Base-by-base conservation (phyloP, 1,284 basidiomycete genomes). In the Vanrija sp. region DNA sequence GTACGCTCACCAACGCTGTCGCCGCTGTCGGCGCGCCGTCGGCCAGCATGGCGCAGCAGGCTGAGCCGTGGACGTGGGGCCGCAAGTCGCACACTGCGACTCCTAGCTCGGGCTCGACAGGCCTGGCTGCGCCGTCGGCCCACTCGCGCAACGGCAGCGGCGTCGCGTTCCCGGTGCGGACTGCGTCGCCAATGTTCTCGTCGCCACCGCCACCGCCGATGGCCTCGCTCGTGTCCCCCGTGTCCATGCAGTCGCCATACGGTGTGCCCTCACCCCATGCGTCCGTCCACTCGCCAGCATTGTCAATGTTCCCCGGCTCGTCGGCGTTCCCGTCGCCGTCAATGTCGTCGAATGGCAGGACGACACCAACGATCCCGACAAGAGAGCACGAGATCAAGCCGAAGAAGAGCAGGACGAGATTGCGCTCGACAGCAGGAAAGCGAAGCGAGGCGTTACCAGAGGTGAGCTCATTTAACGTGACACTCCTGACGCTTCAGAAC, bases 1-100 rank as follows among this genome's bases (percentile, higher is more conserved):
- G 50, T 10, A 47, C 49, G 16, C 37, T 56, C 37, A 48, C 41
- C 24, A 41, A 27, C 25, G 42, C 43, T 0, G 12, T 31, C 22
- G 14, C 23, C 5, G 23, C 27, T 1, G 38, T 20, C 10, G 38
- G 25, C 39, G 31, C 31, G 12, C 39, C 51, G 6, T 42, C 51
- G 14, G 39, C 46, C 6, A 25, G 24, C 47, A 25, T 3, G 41
- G 10, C 9, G 31, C 31, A 31, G 31, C 31, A 49, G 12, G 38
- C 18, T 16, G 39, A 31, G 3, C 51, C 55, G 6, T 57, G 55
- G 55, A 47, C 55, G 16, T 57, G 55, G 55, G 37, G 44, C 1
- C 50, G 55, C 41, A 57, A 50, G 44, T n/a, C 43, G 18, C 25
- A 27, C 19, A 24, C 39, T 4, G 8, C 31, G 12, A 31, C 12